Evolutionary conservation across 306 rosid species (phyloP), one percentile per base, ranked within the genome.

Genomic region (Rosa lucieae): DNA sequence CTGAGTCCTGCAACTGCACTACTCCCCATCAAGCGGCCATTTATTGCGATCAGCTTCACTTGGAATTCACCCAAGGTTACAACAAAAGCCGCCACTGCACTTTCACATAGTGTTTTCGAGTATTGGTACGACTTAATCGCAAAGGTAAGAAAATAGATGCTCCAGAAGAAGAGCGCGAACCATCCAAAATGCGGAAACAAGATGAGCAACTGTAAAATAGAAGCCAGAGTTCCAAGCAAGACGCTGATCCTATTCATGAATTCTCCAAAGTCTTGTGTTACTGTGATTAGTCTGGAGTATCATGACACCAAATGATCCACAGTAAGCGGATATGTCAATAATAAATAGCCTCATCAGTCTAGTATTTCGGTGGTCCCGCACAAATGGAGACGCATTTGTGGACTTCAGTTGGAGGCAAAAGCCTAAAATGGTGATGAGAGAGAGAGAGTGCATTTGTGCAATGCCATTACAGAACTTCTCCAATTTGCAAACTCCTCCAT

Each of bases 181-280:
- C 77, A 73, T 5, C 77, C 37, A 0, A 53, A 53, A 73, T 2
- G 20, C 14, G 39, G 77, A 53, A 52, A 29, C 17, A 53, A 3
- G 11, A 73, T 18, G 48, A 37, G 66, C 66, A 10, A 20, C 8
- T 35, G 7, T 20, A 20, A 11, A 73, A 52, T 2, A 2, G 29
- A 14, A 47, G 77, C 67, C 39, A 73, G 51, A 53, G 77, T 73
- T 73, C 67, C 77, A 11, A 8, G 21, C 35, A 53, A 37, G 5
- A 53, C 20, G 49, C 66, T 52, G 1, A 51, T 72, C 5, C 14
- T 26, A 23, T 52, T 15, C 63, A 72, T 37, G 14, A 67, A 35
- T 2, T 37, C 77, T 5, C 5, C 43, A 0, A 72, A 2, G 6
- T 73, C 48, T 20, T 20, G 6, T 21, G 1, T n/a, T 58, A 8